These are phyloP conservation scores for Erodium texanum DNA, from an alignment of 441 rosid genomes.

Conservation along the genomic window DNA sequence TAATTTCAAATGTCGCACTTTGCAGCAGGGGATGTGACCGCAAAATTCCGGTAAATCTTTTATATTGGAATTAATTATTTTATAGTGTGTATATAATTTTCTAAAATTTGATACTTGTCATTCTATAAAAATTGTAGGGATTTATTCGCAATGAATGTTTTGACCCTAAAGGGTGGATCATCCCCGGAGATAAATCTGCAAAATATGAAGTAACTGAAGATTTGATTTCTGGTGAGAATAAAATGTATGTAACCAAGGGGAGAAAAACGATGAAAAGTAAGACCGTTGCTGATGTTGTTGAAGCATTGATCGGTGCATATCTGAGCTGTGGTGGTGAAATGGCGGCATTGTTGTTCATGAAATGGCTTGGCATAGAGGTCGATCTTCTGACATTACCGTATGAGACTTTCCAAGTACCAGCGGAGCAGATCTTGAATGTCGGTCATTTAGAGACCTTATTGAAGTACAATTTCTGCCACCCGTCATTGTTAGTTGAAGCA, in stretches of 20 bases:
- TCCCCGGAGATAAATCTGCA: slow-evolving; percentile 53
- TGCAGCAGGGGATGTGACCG: slow-evolving; percentile 54
- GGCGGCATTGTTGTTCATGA: slow-evolving; percentile 49
- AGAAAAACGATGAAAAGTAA: slow-evolving; percentile 48
- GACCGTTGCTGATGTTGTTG: slow-evolving; percentile 75
- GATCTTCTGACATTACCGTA: slow-evolving; percentile 33
- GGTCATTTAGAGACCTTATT: slow-evolving; percentile 40
- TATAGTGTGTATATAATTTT: too few species aligned
- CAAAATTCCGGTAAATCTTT: slow-evolving; percentile 56
- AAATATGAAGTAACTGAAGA: slow-evolving; percentile 31
- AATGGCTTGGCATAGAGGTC: slow-evolving; percentile 62
- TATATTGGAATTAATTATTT: too few species aligned
- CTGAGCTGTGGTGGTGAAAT: slow-evolving; percentile 69
- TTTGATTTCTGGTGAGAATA: slow-evolving; percentile 25
- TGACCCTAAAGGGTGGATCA: slow-evolving; percentile 59
- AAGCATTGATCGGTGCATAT: slow-evolving; percentile 75
- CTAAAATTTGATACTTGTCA: not conserved
- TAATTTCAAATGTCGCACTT: slow-evolving; percentile 60
- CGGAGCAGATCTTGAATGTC: slow-evolving; percentile 42
- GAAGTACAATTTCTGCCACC: slow-evolving; percentile 51
- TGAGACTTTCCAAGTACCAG: slow-evolving; percentile 23
- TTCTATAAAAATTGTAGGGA: slow-evolving; percentile 41
- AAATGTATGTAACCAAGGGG: slow-evolving; percentile 34
- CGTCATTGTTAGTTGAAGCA: slow-evolving; percentile 73
- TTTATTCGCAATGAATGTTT: slow-evolving; percentile 66